Evolutionary conservation across 73 alveolate species (phyloP).

Genomic region (Breviolum minutum): DNA sequence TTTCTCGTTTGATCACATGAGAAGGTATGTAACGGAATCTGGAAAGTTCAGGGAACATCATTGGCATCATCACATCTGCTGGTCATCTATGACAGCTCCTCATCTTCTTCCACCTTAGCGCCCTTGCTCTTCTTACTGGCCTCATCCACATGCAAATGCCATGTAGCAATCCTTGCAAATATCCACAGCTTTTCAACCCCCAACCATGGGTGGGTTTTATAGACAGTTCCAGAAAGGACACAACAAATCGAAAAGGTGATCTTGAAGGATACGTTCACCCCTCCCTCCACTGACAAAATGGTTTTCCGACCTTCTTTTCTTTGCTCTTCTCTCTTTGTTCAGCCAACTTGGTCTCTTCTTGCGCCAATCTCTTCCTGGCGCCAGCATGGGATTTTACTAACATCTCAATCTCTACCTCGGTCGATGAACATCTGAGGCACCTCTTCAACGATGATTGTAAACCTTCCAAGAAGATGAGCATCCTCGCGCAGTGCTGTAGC

Average conservation of each 20-base stretch:
- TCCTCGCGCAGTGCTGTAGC: background rate
- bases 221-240: background rate
- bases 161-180: background rate
- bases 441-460: conserved; percentile 73
- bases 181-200: background rate
- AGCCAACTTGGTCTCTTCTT: conserved; percentile 91
- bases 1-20: background rate
- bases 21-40: background rate
- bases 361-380: conserved; percentile 77
- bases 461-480: conserved; percentile 85
- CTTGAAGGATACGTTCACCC: too few species aligned
- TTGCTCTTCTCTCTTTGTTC: conserved; percentile 91
- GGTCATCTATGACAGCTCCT: background rate
- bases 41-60: too few species aligned
- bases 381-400: background rate
- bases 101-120: conserved; percentile 40
- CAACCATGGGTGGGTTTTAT: background rate
- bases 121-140: conserved; percentile 34
- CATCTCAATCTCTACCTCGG: background rate
- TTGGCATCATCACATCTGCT: background rate
- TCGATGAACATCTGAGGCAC: background rate
- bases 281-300: background rate
- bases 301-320: conserved; percentile 56
- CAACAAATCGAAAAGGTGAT: too few species aligned
- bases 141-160: background rate